Percentiles rank a stretch among this genome's conserved stretches.
These are phyloP conservation scores for Volutella citrinella DNA, from an alignment of 2,329 filamentous ascomycete genomes.

Conservation along the genomic window DNA sequence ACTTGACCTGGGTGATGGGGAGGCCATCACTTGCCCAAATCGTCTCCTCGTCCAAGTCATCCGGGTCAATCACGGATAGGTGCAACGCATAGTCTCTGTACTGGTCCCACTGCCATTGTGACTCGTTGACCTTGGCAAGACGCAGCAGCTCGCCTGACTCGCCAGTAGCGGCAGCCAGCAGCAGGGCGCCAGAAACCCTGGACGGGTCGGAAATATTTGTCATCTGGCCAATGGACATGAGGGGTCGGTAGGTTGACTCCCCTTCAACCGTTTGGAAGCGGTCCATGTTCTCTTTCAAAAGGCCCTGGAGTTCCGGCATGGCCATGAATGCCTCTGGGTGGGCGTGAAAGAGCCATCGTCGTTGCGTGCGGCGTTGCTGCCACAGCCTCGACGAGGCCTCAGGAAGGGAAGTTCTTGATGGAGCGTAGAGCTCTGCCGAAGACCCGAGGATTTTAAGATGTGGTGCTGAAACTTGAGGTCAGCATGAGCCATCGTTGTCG, in stretches of 20 bases:
- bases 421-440: slow-evolving; percentile 32
- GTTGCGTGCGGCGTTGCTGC: slow-evolving; percentile 34
- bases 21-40: slow-evolving; percentile 53
- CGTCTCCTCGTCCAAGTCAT: slow-evolving; percentile 43
- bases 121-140: slow-evolving; percentile 47
- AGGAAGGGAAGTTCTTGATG: slow-evolving; percentile 25
- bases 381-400: slow-evolving; percentile 24
- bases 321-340: slow-evolving; percentile 50
- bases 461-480: slow-evolving; percentile 28
- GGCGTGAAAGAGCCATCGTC: slow-evolving; percentile 48
- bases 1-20: slow-evolving; percentile 51
- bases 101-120: slow-evolving; percentile 53
- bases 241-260: slow-evolving; percentile 15
- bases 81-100: slow-evolving; percentile 44
- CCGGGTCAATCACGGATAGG: slow-evolving; percentile 41
- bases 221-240: slow-evolving; percentile 58
- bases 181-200: slow-evolving; percentile 26
- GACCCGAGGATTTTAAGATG: slow-evolving; percentile 31
- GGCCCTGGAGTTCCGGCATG: slow-evolving; percentile 27
- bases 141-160: slow-evolving; percentile 56
- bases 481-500: no score
- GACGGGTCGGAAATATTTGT: slow-evolving; percentile 35
- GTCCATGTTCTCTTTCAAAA: slow-evolving; percentile 36
- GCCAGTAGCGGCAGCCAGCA: slow-evolving; percentile 52
- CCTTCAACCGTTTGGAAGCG: slow-evolving; percentile 27